phyloP scores from a whole-genome alignment of 768 basidiomycete species.

The Naganishia vaughanmartiniae region DNA sequence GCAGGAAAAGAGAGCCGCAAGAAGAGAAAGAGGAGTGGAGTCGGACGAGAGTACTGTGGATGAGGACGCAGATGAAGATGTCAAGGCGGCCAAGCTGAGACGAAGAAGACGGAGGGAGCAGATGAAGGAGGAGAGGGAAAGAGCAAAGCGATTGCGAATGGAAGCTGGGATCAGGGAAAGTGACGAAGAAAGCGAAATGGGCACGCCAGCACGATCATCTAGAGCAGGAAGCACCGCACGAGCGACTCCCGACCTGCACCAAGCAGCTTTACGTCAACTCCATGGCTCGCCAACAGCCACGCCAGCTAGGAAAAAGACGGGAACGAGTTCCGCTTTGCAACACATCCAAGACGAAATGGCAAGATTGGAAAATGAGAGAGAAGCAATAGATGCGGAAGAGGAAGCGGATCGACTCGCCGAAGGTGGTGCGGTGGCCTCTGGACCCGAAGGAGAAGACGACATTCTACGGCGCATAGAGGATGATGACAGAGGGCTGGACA shows the following conservation, averaged over 20 bases:
- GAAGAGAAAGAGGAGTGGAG: constrained; percentile 23
- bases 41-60: constrained; percentile 39
- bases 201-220: constrained; percentile 1
- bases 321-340: neutral
- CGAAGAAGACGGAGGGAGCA: constrained; percentile 5
- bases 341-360: constrained; percentile 14
- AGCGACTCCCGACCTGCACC: neutral
- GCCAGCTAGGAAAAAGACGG: neutral
- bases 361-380: constrained; percentile 12
- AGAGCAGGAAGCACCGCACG: constrained; percentile 11
- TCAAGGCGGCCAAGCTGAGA: neutral
- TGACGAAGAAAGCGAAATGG: constrained; percentile 11
- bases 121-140: constrained; percentile 23
- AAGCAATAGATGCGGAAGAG: constrained; percentile 11
- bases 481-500: constrained; percentile 14
- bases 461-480: constrained; percentile 10
- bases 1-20: constrained; percentile 25
- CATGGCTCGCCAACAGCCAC: constrained; percentile 11
- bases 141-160: constrained; percentile 4
- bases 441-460: neutral
- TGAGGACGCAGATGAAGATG: constrained; percentile 28
- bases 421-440: neutral
- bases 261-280: neutral
- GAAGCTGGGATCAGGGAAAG: constrained; percentile 18
- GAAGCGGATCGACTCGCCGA: neutral